Conservation (phyloP, 306 rosid species). For the Ammopiptanthus mongolicus region DNA sequence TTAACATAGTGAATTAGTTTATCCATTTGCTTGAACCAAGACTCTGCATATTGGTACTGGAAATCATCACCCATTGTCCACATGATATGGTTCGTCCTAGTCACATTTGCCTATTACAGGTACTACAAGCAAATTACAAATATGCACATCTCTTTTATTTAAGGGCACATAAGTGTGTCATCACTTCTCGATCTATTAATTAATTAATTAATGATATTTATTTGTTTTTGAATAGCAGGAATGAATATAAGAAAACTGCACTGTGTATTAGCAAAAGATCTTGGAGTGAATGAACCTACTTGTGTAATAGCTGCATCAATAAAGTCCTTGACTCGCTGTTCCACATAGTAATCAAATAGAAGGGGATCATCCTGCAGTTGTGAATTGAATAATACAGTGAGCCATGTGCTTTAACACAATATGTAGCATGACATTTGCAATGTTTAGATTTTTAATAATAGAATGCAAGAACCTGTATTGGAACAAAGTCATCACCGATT, state of each 20-base stretch:
- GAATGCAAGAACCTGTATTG: slow-evolving; percentile 56
- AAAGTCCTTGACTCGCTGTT: slow-evolving; percentile 60
- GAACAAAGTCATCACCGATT: slow-evolving; percentile 33
- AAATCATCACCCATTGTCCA: slow-evolving; percentile 99
- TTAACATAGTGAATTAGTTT: slow-evolving; percentile 83
- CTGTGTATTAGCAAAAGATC: background rate
- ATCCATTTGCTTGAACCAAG: slow-evolving; percentile 95
- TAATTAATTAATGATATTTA: no score
- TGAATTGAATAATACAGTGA: slow-evolving; percentile 12
- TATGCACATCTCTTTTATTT: background rate
- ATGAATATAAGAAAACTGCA: background rate
- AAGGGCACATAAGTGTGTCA: no score
- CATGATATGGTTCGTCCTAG: slow-evolving; percentile 83
- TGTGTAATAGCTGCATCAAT: slow-evolving; percentile 47
- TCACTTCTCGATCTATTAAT: no score
- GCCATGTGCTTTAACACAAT: background rate
- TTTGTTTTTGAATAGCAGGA: background rate
- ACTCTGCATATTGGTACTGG: slow-evolving; percentile 81
- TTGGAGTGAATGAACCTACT: slow-evolving; percentile 35
- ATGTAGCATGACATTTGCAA: background rate
- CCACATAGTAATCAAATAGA: slow-evolving; percentile 60
- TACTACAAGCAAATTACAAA: slow-evolving; percentile 5
- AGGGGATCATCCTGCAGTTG: slow-evolving; percentile 73
- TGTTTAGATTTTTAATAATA: background rate
- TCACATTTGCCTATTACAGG: slow-evolving; percentile 63